Evolutionary conservation across 805 yeast species (phyloP), one percentile per base, ranked within the genome.

Genomic region (Teunomyces pallodes): DNA sequence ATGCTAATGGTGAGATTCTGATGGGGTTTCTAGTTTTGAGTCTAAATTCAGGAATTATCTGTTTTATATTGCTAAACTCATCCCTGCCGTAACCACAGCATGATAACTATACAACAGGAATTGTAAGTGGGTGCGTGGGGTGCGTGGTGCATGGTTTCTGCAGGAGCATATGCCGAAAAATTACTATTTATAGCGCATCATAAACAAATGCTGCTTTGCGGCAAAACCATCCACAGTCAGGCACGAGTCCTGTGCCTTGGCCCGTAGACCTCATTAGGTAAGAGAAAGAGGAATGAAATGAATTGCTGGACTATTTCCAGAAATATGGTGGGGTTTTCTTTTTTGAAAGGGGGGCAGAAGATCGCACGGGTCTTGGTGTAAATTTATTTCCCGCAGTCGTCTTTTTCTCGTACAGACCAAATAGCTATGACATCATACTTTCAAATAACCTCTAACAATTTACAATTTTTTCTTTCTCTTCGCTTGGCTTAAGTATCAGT

Each of bases 121-220:
- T 9, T 36, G 13, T 36, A 36, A 36, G 28, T 36, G 39, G 39
- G 39, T 36, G 39, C 39, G 39, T 36, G 3, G 39, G 16, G 35
- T 13, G 35, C 17, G 35, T 32, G 9, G 35, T 13, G 35, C 35
- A 32, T 32, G 17, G 35, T 32, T 32, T 32, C 35, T 32, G 35
- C 35, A 32, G 35, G 35, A 32, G 14, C 35, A 32, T 13, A 32
- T 13, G 35, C 35, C 35, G 35, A 32, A 32, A 32, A 32, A 14
- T 32, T 32, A 16, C 35, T 32, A 32, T 32, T 32, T 32, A 32
- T 32, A 32, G 35, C 14, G 17, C 35, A 16, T 2, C 35, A 32
- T 32, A 32, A 32, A 32, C 35, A 32, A 13, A 9, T 13, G 17
- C 35, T 16, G 35, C 10, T 7, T 9, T 4, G 17, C 3, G 8